phyloP scores from a whole-genome alignment of 495 filamentous ascomycete genomes.

The Peziza echinospora region DNA sequence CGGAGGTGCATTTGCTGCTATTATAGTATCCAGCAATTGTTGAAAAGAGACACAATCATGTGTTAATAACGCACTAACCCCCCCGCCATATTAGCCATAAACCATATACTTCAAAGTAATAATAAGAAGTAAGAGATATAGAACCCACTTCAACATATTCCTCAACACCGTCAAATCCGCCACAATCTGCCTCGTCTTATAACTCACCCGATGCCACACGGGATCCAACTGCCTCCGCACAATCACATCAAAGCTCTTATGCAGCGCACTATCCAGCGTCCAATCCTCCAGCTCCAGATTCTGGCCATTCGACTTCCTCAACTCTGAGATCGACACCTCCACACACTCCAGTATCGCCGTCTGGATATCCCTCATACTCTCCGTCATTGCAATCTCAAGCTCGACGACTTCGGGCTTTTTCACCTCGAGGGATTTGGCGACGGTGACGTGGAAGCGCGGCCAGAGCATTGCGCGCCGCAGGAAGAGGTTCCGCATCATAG shows the following conservation, averaged over 20 bases:
- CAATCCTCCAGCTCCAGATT: conserved; percentile 93
- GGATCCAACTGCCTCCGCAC: conserved; percentile 80
- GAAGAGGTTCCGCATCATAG: conserved; percentile 84
- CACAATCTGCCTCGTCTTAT: conserved; percentile 83
- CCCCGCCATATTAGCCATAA: conserved; percentile 1
- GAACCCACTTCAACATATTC: conserved; percentile 52
- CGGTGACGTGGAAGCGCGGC: conserved; percentile 84
- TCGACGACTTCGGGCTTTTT: conserved; percentile 91
- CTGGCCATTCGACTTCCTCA: conserved; percentile 60
- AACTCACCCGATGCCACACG: conserved; percentile 91
- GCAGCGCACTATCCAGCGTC: conserved; percentile 86
- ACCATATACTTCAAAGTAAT: no score
- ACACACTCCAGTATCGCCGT: conserved; percentile 91
- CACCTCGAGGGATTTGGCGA: conserved; percentile 77
- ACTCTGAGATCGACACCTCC: conserved; percentile 74
- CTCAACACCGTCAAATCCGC: conserved; percentile 69
- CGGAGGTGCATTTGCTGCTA: conserved; percentile 70
- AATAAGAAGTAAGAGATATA: no score
- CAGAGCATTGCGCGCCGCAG: conserved; percentile 73
- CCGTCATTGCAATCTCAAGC: conserved; percentile 89
- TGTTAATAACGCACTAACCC: conserved; percentile 42
- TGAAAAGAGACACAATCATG: conserved; percentile 75
- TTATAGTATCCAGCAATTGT: conserved; percentile 81
- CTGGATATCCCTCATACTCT: conserved; percentile 80
- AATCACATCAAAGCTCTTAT: conserved; percentile 76